Evolutionary conservation across 192 early-diverging fungal species (phyloP).

Genomic region (Entomortierella beljakovae): DNA sequence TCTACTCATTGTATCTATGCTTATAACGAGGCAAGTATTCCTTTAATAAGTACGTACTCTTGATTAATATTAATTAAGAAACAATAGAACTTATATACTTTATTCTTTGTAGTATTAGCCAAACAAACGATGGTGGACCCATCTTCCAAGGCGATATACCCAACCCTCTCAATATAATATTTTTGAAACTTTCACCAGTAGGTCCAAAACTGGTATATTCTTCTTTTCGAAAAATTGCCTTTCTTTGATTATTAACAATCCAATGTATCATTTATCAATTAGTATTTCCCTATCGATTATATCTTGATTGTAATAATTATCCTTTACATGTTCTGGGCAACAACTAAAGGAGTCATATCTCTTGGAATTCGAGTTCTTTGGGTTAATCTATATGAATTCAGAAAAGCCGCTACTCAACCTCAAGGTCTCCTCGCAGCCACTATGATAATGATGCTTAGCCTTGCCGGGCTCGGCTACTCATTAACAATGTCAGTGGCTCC

Average conservation of each 20-base stretch:
- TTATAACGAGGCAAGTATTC: slow-evolving; percentile 30
- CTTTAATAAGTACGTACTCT: no score
- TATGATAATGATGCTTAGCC: slow-evolving; percentile 61
- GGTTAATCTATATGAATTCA: slow-evolving; percentile 64
- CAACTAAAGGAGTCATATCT: slow-evolving; percentile 62
- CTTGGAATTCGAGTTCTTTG: slow-evolving; percentile 69
- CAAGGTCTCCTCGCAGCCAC: slow-evolving; percentile 66
- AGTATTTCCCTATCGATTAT: slow-evolving; percentile 68
- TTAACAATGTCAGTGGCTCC: slow-evolving; percentile 67
- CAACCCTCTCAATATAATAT: slow-evolving; percentile 64
- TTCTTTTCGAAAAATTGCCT: background rate
- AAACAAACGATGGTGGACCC: slow-evolving; percentile 61
- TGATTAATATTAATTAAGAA: no score
- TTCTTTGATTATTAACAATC: background rate
- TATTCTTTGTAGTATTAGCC: slow-evolving; percentile 56
- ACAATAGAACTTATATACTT: background rate
- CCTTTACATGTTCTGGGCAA: slow-evolving; percentile 66
- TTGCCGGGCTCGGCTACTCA: slow-evolving; percentile 64
- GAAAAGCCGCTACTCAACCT: slow-evolving; percentile 61
- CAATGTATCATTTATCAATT: background rate
- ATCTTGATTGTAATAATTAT: slow-evolving; percentile 62
- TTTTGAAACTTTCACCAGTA: slow-evolving; percentile 62
- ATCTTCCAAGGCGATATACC: slow-evolving; percentile 60
- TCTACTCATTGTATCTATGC: slow-evolving; percentile 29
- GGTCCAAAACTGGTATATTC: slow-evolving; percentile 4